Base-by-base conservation (phyloP, 257 asterid species). In the Nicotiana knightiana region DNA sequence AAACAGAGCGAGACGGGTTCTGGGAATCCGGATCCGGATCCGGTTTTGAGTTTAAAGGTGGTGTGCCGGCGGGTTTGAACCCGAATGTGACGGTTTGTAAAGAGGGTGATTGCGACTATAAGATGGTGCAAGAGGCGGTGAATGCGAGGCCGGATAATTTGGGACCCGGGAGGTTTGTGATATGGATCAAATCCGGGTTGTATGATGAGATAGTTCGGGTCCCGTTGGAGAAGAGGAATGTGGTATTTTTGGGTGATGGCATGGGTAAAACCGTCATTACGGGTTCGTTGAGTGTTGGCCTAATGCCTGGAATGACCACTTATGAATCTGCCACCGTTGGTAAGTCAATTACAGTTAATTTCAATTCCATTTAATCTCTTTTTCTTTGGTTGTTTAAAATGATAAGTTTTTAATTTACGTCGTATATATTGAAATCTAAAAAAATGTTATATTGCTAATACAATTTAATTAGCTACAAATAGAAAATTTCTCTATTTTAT, bases 71-170 rank as follows among this genome's bases (percentile, higher is more conserved):
- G 51, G 53, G 51, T 12, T 64, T 80, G 83, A 16, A 3, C 4
- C 77, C 83, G 35, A 80, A 64, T 17, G 64, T 43, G 21, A 80
- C 83, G 77, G 83, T 80, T 16, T 80, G 77, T 26, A 37, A 43
- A n/a, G 18, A 0, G 11, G 83, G 77, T 61, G 51, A 5, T 1
- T 80, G 76, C 35, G 32, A 64, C 26, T 80, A 80, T 24, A 43
- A 3, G 51, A 80, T 35, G 83, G 83, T 80, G 8, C 83, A 80
- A 35, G 77, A 64, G 4, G 83, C 83, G 5, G 83, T 80, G 15
- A 67, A 80, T 80, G 77, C 77, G 13, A 67, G 65, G 3, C 83
- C 83, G 15, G 24, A 64, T 4, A 24, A 32, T 64, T 62, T 62
- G 9, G 64, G 76, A 12, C 2, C 77, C 18, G 65, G 2, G 33